Evolutionary conservation across 2,329 filamentous ascomycete genomes (phyloP).

Genomic region (Aspergillus flavus): DNA sequence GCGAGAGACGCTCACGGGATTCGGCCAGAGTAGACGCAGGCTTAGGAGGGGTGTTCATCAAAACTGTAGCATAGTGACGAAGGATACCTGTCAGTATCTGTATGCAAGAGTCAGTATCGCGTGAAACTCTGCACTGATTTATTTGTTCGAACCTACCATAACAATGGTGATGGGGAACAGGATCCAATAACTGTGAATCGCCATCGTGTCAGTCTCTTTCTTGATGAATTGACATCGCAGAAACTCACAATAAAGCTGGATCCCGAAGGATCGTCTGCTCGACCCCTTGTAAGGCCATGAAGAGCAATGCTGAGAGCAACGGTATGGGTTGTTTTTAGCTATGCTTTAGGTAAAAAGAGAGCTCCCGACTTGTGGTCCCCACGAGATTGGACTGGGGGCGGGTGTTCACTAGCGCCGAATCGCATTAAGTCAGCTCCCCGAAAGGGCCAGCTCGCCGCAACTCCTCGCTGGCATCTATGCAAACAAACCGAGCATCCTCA

Average conservation of each 20-base stretch:
- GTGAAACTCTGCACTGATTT: neutral
- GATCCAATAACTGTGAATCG: constrained; percentile 84
- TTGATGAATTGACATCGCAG: neutral
- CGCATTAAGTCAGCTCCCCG: constrained; percentile 22
- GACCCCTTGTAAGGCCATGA: constrained; percentile 76
- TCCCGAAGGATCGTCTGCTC: constrained; percentile 97
- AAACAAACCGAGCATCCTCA: constrained; percentile 2
- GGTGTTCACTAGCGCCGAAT: constrained; percentile 15
- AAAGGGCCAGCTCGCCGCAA: constrained; percentile 44
- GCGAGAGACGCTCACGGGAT: constrained; percentile 77
- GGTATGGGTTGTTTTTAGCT: neutral
- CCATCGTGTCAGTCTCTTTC: constrained; percentile 18
- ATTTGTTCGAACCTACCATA: constrained; percentile 64
- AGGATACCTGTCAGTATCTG: constrained; percentile 90
- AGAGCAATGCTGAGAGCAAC: constrained; percentile 25
- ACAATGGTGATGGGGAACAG: constrained; percentile 95
- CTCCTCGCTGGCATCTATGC: constrained; percentile 10
- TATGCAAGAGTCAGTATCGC: neutral
- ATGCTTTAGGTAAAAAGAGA: constrained; percentile 10
- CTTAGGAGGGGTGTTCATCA: constrained; percentile 85
- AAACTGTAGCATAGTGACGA: constrained; percentile 92
- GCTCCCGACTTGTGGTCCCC: constrained; percentile 14
- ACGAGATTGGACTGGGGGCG: constrained; percentile 14
- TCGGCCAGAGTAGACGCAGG: constrained; percentile 63
- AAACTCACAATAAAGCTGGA: constrained; percentile 89